phyloP scores from a whole-genome alignment of 805 yeast species.

The Saturnispora hagleri region DNA sequence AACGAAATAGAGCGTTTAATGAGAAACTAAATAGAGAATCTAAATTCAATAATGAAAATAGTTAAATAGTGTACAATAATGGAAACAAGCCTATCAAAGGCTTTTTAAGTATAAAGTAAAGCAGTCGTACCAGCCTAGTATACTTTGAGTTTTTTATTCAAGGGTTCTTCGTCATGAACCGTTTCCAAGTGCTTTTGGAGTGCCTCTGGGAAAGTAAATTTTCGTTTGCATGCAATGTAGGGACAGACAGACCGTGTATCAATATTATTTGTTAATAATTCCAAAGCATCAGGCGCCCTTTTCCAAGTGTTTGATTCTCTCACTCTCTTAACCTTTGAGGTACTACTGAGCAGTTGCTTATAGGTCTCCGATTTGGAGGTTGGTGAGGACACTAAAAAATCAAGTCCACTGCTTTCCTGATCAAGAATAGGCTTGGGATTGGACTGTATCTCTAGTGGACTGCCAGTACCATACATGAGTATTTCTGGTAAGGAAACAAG shows the following conservation, averaged over 20 bases:
- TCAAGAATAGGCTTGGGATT: not conserved
- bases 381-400: slow-evolving; percentile 1
- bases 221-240: slow-evolving; percentile 41
- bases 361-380: not conserved
- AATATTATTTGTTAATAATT: slow-evolving; percentile 31
- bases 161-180: not conserved
- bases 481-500: slow-evolving; percentile 13
- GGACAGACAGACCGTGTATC: slow-evolving; percentile 36
- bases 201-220: slow-evolving; percentile 42
- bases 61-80: not conserved
- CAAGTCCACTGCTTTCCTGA: not conserved
- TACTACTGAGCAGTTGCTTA: not conserved
- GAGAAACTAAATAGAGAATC: slow-evolving; percentile 47
- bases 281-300: slow-evolving; percentile 14
- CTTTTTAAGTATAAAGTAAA: not conserved
- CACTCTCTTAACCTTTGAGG: not conserved
- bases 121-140: not conserved
- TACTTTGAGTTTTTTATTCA: slow-evolving; percentile 1
- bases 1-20: slow-evolving; percentile 66
- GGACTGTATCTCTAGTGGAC: not conserved
- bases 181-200: slow-evolving; percentile 36
- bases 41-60: not conserved
- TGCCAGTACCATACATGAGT: slow-evolving; percentile 5
- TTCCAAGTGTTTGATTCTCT: slow-evolving; percentile 3
- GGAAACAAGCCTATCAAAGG: not conserved